Conservation (phyloP, 2,329 filamentous ascomycete species). For the Trichoderma hamatum region DNA sequence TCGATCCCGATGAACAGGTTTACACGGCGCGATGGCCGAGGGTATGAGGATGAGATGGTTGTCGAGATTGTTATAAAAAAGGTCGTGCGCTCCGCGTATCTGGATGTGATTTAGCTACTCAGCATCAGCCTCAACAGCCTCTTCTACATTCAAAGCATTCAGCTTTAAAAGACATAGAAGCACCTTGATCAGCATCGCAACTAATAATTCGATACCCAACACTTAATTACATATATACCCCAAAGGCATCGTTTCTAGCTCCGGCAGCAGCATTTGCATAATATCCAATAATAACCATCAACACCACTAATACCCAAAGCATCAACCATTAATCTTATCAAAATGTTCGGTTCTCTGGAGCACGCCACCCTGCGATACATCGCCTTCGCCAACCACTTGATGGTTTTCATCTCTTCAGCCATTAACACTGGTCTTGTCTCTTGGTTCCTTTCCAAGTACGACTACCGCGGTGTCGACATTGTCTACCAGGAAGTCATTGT, state of each 20-base stretch:
- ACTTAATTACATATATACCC: not conserved
- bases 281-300: not conserved
- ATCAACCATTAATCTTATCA: not conserved
- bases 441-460: conserved; percentile 30
- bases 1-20: conserved; percentile 16
- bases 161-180: not conserved
- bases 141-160: not conserved
- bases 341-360: conserved; percentile 18
- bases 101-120: conserved; percentile 5
- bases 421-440: conserved; percentile 34
- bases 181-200: not conserved
- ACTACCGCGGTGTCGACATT: conserved; percentile 29
- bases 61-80: conserved; percentile 14
- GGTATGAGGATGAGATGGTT: not conserved
- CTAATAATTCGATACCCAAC: not conserved
- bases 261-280: not conserved
- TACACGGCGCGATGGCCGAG: conserved; percentile 5
- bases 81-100: conserved; percentile 9
- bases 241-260: not conserved
- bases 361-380: conserved; percentile 24
- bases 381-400: conserved; percentile 31
- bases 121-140: conserved; percentile 17
- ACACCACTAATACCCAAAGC: not conserved
- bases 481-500: conserved; percentile 35
- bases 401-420: conserved; percentile 32